Percentiles rank a stretch among this genome's conserved stretches.
Evolutionary conservation across 805 yeast species (phyloP).

Genomic region (Pichia phayaonensis): DNA sequence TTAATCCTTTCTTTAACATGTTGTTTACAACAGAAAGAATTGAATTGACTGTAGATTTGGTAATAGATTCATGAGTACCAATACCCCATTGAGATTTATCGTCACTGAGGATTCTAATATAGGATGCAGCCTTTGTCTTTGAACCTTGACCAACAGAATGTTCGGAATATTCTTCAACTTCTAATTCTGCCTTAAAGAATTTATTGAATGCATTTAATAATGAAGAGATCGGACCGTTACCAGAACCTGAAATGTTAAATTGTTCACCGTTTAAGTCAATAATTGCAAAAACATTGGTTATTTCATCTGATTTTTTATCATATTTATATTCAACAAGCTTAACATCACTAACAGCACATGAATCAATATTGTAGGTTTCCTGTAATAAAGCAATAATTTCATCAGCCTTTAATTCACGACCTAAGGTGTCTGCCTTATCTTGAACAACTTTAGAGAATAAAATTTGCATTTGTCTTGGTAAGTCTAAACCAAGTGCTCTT

Average conservation of each 20-base stretch:
- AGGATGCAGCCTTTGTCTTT: constrained; percentile 67
- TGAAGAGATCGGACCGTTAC: constrained; percentile 77
- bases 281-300: constrained; percentile 37
- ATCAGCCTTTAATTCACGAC: constrained; percentile 61
- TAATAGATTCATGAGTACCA: constrained; percentile 84
- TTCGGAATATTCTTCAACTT: constrained; percentile 61
- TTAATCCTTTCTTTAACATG: constrained; percentile 16
- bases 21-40: constrained; percentile 57
- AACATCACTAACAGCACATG: constrained; percentile 27
- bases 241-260: constrained; percentile 43
- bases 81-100: constrained; percentile 65
- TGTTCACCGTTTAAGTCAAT: constrained; percentile 30
- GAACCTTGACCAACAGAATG: constrained; percentile 71
- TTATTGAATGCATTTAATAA: constrained; percentile 56
- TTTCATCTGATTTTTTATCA: constrained; percentile 29
- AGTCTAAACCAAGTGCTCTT: constrained; percentile 61
- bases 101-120: constrained; percentile 34
- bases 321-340: constrained; percentile 36
- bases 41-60: constrained; percentile 73
- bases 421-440: constrained; percentile 51
- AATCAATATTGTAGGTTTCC: constrained; percentile 44
- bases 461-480: constrained; percentile 67
- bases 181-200: constrained; percentile 44
- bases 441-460: constrained; percentile 62
- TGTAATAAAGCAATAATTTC: constrained; percentile 57